Base-by-base conservation (phyloP, 2,329 filamentous ascomycete genomes). In the Microcera coccophila region DNA sequence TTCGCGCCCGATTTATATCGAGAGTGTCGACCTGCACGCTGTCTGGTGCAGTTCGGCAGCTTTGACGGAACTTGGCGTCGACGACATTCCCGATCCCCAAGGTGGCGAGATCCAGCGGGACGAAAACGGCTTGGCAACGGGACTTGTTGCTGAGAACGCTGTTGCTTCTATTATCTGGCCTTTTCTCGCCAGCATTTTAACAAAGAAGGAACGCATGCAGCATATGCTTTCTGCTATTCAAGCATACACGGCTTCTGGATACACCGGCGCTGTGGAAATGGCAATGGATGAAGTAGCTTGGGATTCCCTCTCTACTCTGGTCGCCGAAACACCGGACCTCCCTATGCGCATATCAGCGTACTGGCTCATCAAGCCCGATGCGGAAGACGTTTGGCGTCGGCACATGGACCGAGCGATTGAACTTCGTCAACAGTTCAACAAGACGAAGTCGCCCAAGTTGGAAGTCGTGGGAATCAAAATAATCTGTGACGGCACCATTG, bases 401-500 rank as follows among this genome's bases (percentile, higher is more conserved):
- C 75, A 80, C 51, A 71, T 80, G 1, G 66, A 73, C 17, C 67
- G 68, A 3, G 75, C 74, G 0, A 71, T 75, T 29, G 70, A 72
- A 41, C 55, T 78, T 26, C 63, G 63, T 15, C 44, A 41, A 5
- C 41, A 59, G 39, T 66, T 62, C 49, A 68, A 62, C 47, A 60
- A 58, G 8, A 52, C 60, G 10, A 64, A 53, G 0, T 65, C 63
- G 2, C 66, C 67, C 0, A 66, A 72, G 40, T 54, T 70, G 41
- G 74, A 74, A 8, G 63, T 84, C 15, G 72, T 75, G 0, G 80
- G 80, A 8, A 78, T 83, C 61, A 84, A 84, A 58, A 60, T 83
- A 32, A 79, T 84, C 42, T 76, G 74, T 53, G 80, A 84, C 50
- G 80, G 80, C 10, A 78, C 82, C 35, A 69, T 84, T 37, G 80